Evolutionary conservation across 2,329 filamentous ascomycete species (phyloP).

Genomic region (Xylaria hypoxylon): DNA sequence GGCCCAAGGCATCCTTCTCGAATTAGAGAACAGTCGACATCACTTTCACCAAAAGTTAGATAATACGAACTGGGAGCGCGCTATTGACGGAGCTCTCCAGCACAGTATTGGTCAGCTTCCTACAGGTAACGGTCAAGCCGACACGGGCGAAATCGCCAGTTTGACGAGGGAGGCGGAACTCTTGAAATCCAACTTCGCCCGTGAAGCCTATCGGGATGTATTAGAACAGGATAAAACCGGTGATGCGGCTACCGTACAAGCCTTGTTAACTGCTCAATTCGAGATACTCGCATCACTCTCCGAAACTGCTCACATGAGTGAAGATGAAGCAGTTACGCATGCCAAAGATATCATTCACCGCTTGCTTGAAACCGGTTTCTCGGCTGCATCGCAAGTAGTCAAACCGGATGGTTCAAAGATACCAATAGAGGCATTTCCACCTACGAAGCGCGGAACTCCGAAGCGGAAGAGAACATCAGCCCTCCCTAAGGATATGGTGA

Average conservation of each 20-base stretch:
- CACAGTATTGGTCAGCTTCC: slow-evolving; percentile 84
- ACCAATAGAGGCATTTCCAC: slow-evolving; percentile 75
- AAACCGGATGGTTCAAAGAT: slow-evolving; percentile 82
- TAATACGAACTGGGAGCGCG: slow-evolving; percentile 86
- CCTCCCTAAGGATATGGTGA: slow-evolving; percentile 53
- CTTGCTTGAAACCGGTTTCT: slow-evolving; percentile 80
- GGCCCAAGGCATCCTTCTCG: slow-evolving; percentile 86
- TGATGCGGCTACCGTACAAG: slow-evolving; percentile 82
- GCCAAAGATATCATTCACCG: slow-evolving; percentile 82
- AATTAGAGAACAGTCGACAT: slow-evolving; percentile 89
- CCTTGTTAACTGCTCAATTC: slow-evolving; percentile 89
- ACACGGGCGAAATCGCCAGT: slow-evolving; percentile 75
- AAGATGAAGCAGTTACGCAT: slow-evolving; percentile 82
- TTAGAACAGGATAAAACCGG: slow-evolving; percentile 85
- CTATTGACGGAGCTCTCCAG: slow-evolving; percentile 86
- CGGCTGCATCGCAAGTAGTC: slow-evolving; percentile 83
- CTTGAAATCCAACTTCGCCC: slow-evolving; percentile 83
- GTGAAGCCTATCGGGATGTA: slow-evolving; percentile 81
- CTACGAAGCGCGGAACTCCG: slow-evolving; percentile 78
- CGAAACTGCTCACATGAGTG: slow-evolving; percentile 83
- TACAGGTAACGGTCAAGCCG: slow-evolving; percentile 72
- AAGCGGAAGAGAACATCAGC: slow-evolving; percentile 73
- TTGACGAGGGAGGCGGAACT: slow-evolving; percentile 86
- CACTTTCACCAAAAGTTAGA: slow-evolving; percentile 88
- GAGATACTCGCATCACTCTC: slow-evolving; percentile 87